Evolutionary conservation across 2,329 filamentous ascomycete genomes (phyloP), one percentile per base, ranked within the genome.

Genomic region (Penicillium decumbens): DNA sequence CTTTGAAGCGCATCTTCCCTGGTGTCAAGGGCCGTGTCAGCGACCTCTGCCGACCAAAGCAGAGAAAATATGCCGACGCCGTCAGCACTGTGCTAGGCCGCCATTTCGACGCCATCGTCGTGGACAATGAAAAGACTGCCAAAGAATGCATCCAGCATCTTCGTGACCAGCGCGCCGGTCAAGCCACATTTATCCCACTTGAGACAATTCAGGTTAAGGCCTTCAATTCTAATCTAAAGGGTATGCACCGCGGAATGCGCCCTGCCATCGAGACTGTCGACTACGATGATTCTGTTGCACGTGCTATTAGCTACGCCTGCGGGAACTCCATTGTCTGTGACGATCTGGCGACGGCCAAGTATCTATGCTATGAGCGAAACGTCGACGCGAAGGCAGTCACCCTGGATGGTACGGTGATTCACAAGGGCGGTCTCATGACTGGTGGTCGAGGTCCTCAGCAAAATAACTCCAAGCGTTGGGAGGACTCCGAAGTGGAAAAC

Each of bases 131-230:
- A 70, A 95, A 93, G 73, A 93, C 88, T 1, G 93, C 89, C 25
- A 85, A 90, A 51, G 90, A 96, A 61, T 98, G 93, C 68, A 93
- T 98, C 48, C 84, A 93, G 59, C 95, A 95, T 64, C 81, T 98
- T 50, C 93, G 93, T 61, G 89, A 95, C 57, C 89, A 96, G 66
- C 84, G 89, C 48, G 85, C 88, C 46, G 82, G 87, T 6, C 89
- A 91, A 50, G 89, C 93, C 72, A 96, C 89, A 1, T 97, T 98
- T 69, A 91, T 97, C 55, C 93, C 93, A 1, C 79, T 98, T 15
- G 93, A 98, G 75, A 96, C 95, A 45, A 95, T 98, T 68, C 95
- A 97, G 65, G 91, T 96, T 65, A 91, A 89, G 67, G 84, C 89
- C 9, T 82, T 93, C 51, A 95, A 95, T 66, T 88, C 89, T 4